These are phyloP conservation scores for Guyanaporus albipodus DNA, from an alignment of 768 basidiomycete genomes.

Conservation along the genomic window DNA sequence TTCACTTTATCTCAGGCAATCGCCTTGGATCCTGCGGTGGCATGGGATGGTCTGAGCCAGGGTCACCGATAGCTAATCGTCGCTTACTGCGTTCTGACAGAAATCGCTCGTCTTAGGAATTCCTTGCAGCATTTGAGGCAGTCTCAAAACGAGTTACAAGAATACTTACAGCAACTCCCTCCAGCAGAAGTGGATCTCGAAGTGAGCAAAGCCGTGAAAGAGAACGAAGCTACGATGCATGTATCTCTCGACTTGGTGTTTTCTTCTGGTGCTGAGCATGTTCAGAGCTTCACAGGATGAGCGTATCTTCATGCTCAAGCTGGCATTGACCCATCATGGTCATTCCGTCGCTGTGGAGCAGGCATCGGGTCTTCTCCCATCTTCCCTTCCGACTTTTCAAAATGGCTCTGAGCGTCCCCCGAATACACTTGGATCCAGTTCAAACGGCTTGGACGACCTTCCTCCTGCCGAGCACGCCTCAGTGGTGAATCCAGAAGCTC, in stretches of 20 bases:
- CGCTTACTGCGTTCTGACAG: constrained; percentile 35
- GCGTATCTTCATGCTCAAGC: constrained; percentile 61
- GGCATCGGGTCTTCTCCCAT: background rate
- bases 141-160: constrained; percentile 57
- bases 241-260: constrained; percentile 28
- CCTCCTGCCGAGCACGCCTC: background rate
- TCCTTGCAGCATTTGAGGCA: constrained; percentile 59
- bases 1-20: constrained; percentile 67
- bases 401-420: constrained; percentile 1
- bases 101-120: constrained; percentile 71
- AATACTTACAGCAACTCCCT: constrained; percentile 38
- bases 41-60: constrained; percentile 58
- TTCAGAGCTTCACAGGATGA: constrained; percentile 75
- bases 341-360: constrained; percentile 35
- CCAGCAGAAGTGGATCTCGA: constrained; percentile 49
- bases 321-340: constrained; percentile 63
- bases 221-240: constrained; percentile 71
- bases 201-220: constrained; percentile 54
- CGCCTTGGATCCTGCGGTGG: constrained; percentile 58
- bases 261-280: constrained; percentile 11
- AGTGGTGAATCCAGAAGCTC: background rate
- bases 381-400: background rate
- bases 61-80: background rate
- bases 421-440: constrained; percentile 2
- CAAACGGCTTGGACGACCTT: constrained; percentile 15